A percentile compares a stretch with the other conserved stretches of the same genome.
Evolutionary conservation across 495 filamentous ascomycete genomes (phyloP).

Genomic region (Durotheca rogersii): DNA sequence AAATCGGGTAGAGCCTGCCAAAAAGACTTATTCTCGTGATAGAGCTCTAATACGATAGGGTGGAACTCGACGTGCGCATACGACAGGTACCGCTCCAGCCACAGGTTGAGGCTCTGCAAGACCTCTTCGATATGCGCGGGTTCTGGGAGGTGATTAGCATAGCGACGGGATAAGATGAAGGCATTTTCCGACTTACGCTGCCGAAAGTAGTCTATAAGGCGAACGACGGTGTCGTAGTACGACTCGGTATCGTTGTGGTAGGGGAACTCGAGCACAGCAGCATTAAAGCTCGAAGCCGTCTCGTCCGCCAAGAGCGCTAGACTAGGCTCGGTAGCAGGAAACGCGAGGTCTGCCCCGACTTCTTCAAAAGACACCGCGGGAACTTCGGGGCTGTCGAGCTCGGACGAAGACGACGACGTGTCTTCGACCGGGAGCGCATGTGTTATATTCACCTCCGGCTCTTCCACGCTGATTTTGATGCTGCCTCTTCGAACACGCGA

Average conservation of each 20-base stretch:
- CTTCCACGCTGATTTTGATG: constrained; percentile 45
- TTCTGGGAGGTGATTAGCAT: constrained; percentile 32
- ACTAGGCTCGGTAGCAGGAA: constrained; percentile 22
- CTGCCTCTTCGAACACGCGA: constrained; percentile 29
- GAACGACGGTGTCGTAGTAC: constrained; percentile 39
- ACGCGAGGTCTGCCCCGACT: constrained; percentile 37
- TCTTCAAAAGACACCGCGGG: constrained; percentile 34
- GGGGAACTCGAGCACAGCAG: constrained; percentile 41
- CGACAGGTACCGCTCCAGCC: constrained; percentile 46
- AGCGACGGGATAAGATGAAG: constrained; percentile 4
- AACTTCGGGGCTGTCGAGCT: constrained; percentile 41
- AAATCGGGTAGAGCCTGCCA: constrained; percentile 31
- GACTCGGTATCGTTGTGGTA: constrained; percentile 43
- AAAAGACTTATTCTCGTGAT: constrained; percentile 40
- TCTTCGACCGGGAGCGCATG: constrained; percentile 26
- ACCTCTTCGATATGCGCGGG: constrained; percentile 41
- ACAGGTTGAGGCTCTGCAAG: constrained; percentile 40
- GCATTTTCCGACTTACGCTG: constrained; percentile 35
- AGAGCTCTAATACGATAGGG: constrained; percentile 36
- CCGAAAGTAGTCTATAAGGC: constrained; percentile 40
- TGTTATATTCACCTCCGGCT: constrained; percentile 42
- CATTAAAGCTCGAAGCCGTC: constrained; percentile 20
- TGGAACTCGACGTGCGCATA: constrained; percentile 30
- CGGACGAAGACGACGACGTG: constrained; percentile 40
- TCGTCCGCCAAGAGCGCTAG: constrained; percentile 28